Percentiles rank a stretch among this genome's conserved stretches.
Evolutionary conservation across 345 rosid species (phyloP).

Genomic region (Tarenaya hassleriana): DNA sequence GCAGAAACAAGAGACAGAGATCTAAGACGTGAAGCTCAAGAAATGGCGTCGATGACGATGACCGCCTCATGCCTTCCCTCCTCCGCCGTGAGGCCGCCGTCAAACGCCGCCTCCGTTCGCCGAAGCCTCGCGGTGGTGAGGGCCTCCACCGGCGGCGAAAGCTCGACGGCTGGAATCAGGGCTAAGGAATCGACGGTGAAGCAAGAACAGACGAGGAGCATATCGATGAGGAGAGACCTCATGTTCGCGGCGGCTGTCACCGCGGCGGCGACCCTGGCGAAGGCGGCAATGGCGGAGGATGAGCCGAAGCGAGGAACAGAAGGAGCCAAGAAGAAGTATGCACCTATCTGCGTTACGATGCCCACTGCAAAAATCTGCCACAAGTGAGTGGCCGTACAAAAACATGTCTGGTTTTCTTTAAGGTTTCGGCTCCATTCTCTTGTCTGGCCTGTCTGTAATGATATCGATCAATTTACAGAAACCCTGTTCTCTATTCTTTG

Average conservation of each 20-base stretch:
- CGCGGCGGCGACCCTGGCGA: slow-evolving; percentile 41
- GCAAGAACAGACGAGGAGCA: slow-evolving; percentile 13
- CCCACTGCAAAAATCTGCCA: slow-evolving; percentile 64
- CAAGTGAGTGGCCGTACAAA: slow-evolving; percentile 30
- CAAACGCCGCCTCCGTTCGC: slow-evolving; percentile 13
- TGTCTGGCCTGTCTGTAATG: no score
- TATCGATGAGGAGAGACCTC: slow-evolving; percentile 58
- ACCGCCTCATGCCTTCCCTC: slow-evolving; percentile 38
- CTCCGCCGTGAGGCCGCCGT: slow-evolving; percentile 19
- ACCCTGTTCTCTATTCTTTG: no score
- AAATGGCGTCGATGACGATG: slow-evolving; percentile 51
- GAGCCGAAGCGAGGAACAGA: slow-evolving; percentile 52
- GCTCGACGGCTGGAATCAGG: slow-evolving; percentile 29
- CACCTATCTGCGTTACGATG: slow-evolving; percentile 56
- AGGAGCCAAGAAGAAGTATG: slow-evolving; percentile 68
- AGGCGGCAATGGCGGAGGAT: slow-evolving; percentile 49
- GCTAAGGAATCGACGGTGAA: slow-evolving; percentile 25
- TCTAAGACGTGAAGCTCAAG: slow-evolving; percentile 6
- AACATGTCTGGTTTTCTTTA: no score
- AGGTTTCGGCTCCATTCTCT: no score
- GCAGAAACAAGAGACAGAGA: not conserved
- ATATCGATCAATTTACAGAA: no score
- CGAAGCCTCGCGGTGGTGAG: slow-evolving; percentile 18
- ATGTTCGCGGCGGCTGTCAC: slow-evolving; percentile 50
- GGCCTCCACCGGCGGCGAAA: slow-evolving; percentile 20